These are phyloP conservation scores for Mrakia blollopis DNA, from an alignment of 768 basidiomycete species.

Conservation along the genomic window DNA sequence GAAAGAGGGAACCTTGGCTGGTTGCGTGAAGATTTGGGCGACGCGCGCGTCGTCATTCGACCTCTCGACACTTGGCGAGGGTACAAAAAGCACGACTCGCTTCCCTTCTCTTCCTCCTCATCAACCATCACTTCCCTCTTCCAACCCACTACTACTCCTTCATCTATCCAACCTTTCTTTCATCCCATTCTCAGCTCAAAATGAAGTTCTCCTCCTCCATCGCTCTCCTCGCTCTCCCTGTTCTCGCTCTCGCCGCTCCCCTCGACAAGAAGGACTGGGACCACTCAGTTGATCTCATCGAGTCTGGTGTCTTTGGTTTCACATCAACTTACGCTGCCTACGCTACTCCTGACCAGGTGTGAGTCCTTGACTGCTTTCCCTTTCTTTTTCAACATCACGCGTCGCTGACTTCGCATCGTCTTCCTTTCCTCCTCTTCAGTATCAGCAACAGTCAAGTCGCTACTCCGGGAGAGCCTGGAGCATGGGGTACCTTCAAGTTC, in stretches of 20 bases:
- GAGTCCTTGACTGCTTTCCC: not conserved
- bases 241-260: constrained; percentile 35
- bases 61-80: too few relatives aligned
- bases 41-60: too few relatives aligned
- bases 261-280: constrained; percentile 21
- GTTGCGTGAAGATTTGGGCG: too few relatives aligned
- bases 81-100: too few relatives aligned
- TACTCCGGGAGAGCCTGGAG: constrained; percentile 37
- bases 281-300: constrained; percentile 19
- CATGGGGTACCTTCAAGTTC: constrained; percentile 39
- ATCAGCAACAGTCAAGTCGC: constrained; percentile 39
- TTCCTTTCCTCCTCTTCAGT: not conserved
- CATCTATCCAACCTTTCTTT: not conserved
- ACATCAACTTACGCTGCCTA: constrained; percentile 39
- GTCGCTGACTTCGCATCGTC: not conserved
- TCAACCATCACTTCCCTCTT: not conserved
- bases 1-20: too few relatives aligned
- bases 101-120: too few relatives aligned
- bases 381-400: not conserved
- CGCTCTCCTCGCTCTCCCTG: constrained; percentile 33
- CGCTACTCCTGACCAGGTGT: constrained; percentile 35
- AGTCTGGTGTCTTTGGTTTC: constrained; percentile 38
- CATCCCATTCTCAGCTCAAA: too few relatives aligned
- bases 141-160: not conserved
- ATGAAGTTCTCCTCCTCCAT: constrained; percentile 22